A percentile compares a stretch with the other conserved stretches of the same genome.
phyloP scores from a whole-genome alignment of 2,329 filamentous ascomycete species.

The Claviceps sorghi region DNA sequence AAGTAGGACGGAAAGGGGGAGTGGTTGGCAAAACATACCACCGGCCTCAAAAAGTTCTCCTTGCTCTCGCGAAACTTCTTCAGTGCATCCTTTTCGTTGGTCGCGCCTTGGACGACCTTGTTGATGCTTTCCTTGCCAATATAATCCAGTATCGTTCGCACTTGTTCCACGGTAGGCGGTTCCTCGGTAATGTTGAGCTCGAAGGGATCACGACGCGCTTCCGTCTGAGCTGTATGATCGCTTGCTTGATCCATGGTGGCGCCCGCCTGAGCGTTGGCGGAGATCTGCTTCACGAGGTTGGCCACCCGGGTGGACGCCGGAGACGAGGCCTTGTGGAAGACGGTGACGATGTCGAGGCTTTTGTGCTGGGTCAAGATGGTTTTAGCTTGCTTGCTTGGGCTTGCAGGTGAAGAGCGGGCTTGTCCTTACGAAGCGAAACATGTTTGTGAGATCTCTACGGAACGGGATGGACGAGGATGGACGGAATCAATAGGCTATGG shows the following conservation, averaged over 20 bases:
- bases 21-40: slow-evolving; percentile 41
- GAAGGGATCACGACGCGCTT: slow-evolving; percentile 50
- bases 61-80: slow-evolving; percentile 59
- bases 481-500: background rate
- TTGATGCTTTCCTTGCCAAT: slow-evolving; percentile 48
- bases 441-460: background rate
- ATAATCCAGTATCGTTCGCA: slow-evolving; percentile 74
- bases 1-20: background rate
- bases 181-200: slow-evolving; percentile 74
- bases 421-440: slow-evolving; percentile 13
- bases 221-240: slow-evolving; percentile 45
- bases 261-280: slow-evolving; percentile 50
- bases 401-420: background rate
- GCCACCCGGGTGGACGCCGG: slow-evolving; percentile 60
- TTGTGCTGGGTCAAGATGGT: slow-evolving; percentile 43
- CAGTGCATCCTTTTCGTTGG: slow-evolving; percentile 60
- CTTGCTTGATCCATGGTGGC: slow-evolving; percentile 64
- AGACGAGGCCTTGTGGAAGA: slow-evolving; percentile 77
- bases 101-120: slow-evolving; percentile 58
- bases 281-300: slow-evolving; percentile 66
- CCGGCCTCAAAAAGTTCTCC: slow-evolving; percentile 56
- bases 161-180: slow-evolving; percentile 66
- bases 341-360: slow-evolving; percentile 78
- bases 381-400: background rate
- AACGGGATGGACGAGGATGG: background rate